A percentile compares a stretch with the other conserved stretches of the same genome.
These are phyloP conservation scores for Canavalia ensiformis DNA, from an alignment of 306 rosid species.

Conservation along the genomic window DNA sequence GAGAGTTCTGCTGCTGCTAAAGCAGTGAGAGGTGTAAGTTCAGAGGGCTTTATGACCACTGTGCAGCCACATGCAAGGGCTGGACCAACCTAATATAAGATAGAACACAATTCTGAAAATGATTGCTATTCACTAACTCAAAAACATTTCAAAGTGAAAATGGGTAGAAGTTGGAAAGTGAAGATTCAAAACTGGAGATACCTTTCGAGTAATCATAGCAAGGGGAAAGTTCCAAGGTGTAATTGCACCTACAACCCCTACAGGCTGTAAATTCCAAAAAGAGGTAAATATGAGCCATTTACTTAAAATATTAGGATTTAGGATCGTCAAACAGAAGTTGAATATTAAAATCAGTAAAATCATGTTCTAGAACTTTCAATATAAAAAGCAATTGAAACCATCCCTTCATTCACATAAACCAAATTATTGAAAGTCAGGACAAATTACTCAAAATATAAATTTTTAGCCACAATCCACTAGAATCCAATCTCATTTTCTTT, in stretches of 20 bases:
- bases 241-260: constrained; percentile 96
- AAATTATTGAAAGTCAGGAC: constrained; percentile 24
- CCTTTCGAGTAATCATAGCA: constrained; percentile 99
- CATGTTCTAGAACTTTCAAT: constrained; percentile 19
- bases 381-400: constrained; percentile 27
- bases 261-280: constrained; percentile 73
- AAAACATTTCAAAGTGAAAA: constrained; percentile 37
- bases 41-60: constrained; percentile 94
- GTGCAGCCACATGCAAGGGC: constrained; percentile 99
- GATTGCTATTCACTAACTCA: constrained; percentile 14
- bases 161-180: constrained; percentile 33
- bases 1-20: constrained; percentile 97
- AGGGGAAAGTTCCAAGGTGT: constrained; percentile 98
- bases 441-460: constrained; percentile 6
- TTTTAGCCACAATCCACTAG: neutral
- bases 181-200: constrained; percentile 46
- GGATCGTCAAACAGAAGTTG: constrained; percentile 19
- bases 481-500: constrained; percentile 10
- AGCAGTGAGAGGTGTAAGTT: constrained; percentile 96
- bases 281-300: neutral
- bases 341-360: constrained; percentile 33
- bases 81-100: constrained; percentile 87
- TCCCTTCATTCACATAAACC: neutral
- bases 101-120: constrained; percentile 37
- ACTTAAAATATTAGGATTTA: neutral